Conservation (phyloP, 108 stramenopile genomes). For the Epipyxis sp. region DNA sequence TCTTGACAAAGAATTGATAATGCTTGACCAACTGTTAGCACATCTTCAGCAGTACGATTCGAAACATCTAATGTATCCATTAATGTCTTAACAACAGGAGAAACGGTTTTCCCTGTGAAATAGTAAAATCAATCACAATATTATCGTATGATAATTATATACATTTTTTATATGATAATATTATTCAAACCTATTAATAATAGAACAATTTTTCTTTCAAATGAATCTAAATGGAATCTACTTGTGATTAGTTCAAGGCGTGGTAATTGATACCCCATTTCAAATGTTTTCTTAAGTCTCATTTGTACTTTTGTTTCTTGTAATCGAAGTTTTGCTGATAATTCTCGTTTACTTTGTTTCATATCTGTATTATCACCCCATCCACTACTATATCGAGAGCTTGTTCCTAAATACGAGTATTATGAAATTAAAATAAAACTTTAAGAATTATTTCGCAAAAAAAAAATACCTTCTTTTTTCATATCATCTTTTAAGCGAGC, state of each 20-base stretch:
- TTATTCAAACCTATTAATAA: conserved; percentile 30
- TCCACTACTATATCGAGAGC: background rate
- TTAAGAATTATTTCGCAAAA: too few relatives aligned
- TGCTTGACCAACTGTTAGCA: conserved; percentile 7
- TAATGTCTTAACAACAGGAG: conserved; percentile 1
- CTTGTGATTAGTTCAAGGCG: background rate
- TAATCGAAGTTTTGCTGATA: conserved; percentile 7
- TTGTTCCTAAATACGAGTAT: too few relatives aligned
- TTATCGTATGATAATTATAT: too few relatives aligned
- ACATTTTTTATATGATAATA: too few relatives aligned
- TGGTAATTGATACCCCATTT: background rate
- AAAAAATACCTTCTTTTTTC: conserved; percentile 38
- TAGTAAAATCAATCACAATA: too few relatives aligned
- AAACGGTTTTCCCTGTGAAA: conserved; percentile 3
- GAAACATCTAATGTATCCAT: background rate
- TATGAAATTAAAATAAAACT: too few relatives aligned
- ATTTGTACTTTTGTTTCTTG: background rate
- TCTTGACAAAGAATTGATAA: conserved; percentile 19
- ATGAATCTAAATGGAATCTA: background rate
- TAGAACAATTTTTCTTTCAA: conserved; percentile 24
- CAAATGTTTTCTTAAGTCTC: background rate
- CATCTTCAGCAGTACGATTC: background rate
- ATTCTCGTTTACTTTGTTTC: conserved; percentile 11
- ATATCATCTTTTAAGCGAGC: conserved; percentile 25
- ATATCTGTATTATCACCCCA: conserved; percentile 10